These are phyloP conservation scores for Pseudogymnoascus sp. DNA, from an alignment of 2,329 filamentous ascomycete species.

Conservation along the genomic window DNA sequence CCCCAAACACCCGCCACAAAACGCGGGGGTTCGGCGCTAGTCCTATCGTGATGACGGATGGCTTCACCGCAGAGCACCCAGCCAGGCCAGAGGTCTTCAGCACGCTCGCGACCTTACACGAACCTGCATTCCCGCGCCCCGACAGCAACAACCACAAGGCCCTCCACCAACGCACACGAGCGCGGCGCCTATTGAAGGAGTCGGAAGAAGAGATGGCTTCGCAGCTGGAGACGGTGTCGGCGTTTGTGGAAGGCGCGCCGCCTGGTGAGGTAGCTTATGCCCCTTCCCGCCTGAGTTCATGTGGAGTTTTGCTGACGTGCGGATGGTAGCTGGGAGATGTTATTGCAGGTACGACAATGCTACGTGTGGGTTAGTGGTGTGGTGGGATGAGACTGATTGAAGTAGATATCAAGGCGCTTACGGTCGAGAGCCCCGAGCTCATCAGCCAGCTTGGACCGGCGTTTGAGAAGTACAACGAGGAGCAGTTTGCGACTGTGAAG, in stretches of 20 bases:
- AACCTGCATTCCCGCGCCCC: neutral
- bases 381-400: neutral
- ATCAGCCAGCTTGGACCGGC: slow-evolving; percentile 69
- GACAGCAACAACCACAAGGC: neutral
- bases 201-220: slow-evolving; percentile 24
- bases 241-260: slow-evolving; percentile 88
- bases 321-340: slow-evolving; percentile 20
- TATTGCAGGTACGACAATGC: slow-evolving; percentile 14
- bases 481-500: slow-evolving; percentile 83
- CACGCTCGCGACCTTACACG: neutral
- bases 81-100: neutral
- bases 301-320: neutral
- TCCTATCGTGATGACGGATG: slow-evolving; percentile 3
- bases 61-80: neutral
- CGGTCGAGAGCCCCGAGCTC: slow-evolving; percentile 58
- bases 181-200: neutral
- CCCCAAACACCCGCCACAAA: neutral
- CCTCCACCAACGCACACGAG: slow-evolving; percentile 13
- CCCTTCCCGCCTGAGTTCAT: neutral
- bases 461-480: slow-evolving; percentile 92
- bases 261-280: slow-evolving; percentile 75
- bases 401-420: slow-evolving; percentile 82
- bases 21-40: slow-evolving; percentile 3
- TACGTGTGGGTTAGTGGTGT: neutral
- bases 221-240: slow-evolving; percentile 56